These are phyloP conservation scores for Pinus tabuliformis DNA, from an alignment of 75 land plant species.

Conservation along the genomic window DNA sequence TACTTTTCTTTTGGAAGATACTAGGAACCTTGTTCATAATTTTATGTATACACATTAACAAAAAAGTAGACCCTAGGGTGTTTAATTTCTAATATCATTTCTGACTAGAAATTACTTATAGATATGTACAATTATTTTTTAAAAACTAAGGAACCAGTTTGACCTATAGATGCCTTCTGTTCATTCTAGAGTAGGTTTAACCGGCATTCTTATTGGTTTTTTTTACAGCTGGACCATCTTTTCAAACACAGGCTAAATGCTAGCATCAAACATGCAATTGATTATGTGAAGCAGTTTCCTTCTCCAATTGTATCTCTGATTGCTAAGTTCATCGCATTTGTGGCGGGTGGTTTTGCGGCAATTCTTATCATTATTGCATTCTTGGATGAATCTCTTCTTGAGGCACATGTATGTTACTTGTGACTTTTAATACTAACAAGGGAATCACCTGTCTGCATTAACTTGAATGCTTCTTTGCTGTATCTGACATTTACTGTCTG, in stretches of 20 bases:
- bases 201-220: neutral
- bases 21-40: neutral
- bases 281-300: constrained; percentile 94
- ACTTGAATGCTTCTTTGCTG: neutral
- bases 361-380: constrained; percentile 84
- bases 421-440: too few relatives aligned
- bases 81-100: neutral
- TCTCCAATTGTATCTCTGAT: constrained; percentile 79
- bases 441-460: neutral
- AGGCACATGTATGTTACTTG: constrained; percentile 73
- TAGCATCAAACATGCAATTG: constrained; percentile 79
- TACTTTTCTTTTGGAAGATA: neutral
- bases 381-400: constrained; percentile 93
- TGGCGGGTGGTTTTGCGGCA: constrained; percentile 90
- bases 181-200: neutral
- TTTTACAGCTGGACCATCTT: constrained; percentile 84
- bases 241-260: constrained; percentile 84
- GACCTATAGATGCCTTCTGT: neutral
- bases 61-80: neutral
- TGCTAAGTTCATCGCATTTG: constrained; percentile 91
- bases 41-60: neutral
- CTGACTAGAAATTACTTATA: neutral
- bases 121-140: neutral
- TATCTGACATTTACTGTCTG: neutral
- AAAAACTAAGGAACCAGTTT: neutral